Evolutionary conservation across 495 filamentous ascomycete genomes (phyloP).

Genomic region (Penicillium lividum): DNA sequence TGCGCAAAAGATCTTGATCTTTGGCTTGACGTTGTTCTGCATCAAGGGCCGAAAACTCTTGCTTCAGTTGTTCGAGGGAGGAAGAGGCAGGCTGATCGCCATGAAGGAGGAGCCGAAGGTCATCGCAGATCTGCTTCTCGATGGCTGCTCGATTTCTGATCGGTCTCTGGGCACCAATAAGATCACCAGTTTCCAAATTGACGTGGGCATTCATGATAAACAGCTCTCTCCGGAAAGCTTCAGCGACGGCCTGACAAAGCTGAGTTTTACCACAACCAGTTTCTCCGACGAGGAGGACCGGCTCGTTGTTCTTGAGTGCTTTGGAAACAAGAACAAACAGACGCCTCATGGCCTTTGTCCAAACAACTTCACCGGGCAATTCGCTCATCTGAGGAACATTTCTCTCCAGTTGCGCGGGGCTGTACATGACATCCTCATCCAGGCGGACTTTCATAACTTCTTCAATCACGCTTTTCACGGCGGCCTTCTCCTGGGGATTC

Average conservation of each 20-base stretch:
- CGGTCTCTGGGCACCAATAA: conserved; percentile 93
- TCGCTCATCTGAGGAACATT: conserved; percentile 40
- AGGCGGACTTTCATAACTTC: conserved; percentile 86
- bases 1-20: conserved; percentile 50
- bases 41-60: conserved; percentile 45
- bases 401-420: conserved; percentile 55
- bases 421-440: conserved; percentile 71
- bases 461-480: conserved; percentile 87
- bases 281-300: conserved; percentile 90
- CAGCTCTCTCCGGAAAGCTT: conserved; percentile 70
- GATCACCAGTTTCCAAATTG: conserved; percentile 93
- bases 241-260: conserved; percentile 87
- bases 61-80: conserved; percentile 48
- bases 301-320: conserved; percentile 88
- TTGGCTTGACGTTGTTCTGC: conserved; percentile 35
- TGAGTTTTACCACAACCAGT: conserved; percentile 98
- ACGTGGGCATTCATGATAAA: conserved; percentile 96
- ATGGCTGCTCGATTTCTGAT: conserved; percentile 78
- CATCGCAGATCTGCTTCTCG: conserved; percentile 61
- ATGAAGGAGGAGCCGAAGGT: conserved; percentile 54
- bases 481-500: conserved; percentile 80
- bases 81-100: conserved; percentile 29
- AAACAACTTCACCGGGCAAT: conserved; percentile 66
- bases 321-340: conserved; percentile 82
- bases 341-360: conserved; percentile 92